A percentile compares a stretch with the other conserved stretches of the same genome.
Evolutionary conservation across 2,329 filamentous ascomycete species (phyloP).

Genomic region (Geosmithia flava): DNA sequence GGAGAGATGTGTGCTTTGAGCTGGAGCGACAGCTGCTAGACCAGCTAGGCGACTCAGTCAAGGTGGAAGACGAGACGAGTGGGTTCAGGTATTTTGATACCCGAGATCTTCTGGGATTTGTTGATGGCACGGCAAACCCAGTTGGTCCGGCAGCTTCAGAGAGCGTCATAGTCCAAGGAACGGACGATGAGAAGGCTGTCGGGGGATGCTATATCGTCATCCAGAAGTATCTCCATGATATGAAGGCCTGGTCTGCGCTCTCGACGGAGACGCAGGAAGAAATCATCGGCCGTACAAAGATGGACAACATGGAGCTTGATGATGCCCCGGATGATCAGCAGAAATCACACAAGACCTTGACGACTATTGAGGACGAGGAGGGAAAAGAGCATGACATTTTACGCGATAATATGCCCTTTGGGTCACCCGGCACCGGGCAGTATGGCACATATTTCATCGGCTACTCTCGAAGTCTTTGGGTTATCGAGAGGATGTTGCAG

Average conservation of each 20-base stretch:
- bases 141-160: conserved; percentile 27
- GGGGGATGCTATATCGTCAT: conserved; percentile 47
- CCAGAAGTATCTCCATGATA: conserved; percentile 45
- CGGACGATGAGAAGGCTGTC: conserved; percentile 20
- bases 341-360: conserved; percentile 40
- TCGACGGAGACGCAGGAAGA: conserved; percentile 38
- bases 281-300: conserved; percentile 44
- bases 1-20: conserved; percentile 44
- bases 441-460: conserved; percentile 49
- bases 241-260: conserved; percentile 32
- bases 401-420: conserved; percentile 50
- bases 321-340: conserved; percentile 32
- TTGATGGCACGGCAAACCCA: conserved; percentile 48
- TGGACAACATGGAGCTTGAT: conserved; percentile 43
- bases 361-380: conserved; percentile 36
- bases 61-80: conserved; percentile 36
- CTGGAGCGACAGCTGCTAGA: conserved; percentile 43
- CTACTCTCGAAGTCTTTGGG: conserved; percentile 39
- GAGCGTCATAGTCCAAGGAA: conserved; percentile 28
- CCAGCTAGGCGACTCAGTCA: conserved; percentile 30
- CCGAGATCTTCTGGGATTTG: conserved; percentile 45
- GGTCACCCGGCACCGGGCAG: conserved; percentile 33
- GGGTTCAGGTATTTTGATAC: conserved; percentile 49
- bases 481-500: conserved; percentile 44
- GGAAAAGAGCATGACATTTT: conserved; percentile 40